These are phyloP conservation scores for Globisporangium echinulatum DNA, from an alignment of 352 stramenopile species.

Conservation along the genomic window DNA sequence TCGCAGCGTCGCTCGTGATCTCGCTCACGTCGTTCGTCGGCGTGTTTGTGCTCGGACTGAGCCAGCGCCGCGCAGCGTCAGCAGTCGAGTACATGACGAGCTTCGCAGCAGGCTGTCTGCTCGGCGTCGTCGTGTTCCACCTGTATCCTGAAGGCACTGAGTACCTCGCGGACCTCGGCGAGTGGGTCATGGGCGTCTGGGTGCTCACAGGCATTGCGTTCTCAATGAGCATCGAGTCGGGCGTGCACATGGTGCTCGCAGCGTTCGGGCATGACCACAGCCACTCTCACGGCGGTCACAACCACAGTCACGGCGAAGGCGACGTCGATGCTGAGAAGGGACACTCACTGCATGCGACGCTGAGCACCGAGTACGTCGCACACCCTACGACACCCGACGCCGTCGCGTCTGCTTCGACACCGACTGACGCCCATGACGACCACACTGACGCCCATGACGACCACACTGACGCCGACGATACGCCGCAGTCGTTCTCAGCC, in stretches of 20 bases:
- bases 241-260: slow-evolving; percentile 19
- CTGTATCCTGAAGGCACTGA: slow-evolving; percentile 25
- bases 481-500: slow-evolving; percentile 1
- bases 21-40: slow-evolving; percentile 21
- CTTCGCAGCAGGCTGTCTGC: slow-evolving; percentile 20
- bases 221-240: slow-evolving; percentile 25
- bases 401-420: background rate
- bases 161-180: slow-evolving; percentile 21
- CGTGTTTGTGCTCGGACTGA: slow-evolving; percentile 19
- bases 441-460: background rate
- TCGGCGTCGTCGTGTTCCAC: slow-evolving; percentile 34
- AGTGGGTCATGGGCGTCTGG: slow-evolving; percentile 25
- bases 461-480: background rate
- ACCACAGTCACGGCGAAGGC: slow-evolving; percentile 19
- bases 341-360: too few species aligned
- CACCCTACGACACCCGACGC: too few species aligned
- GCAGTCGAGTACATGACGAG: slow-evolving; percentile 16
- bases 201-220: slow-evolving; percentile 24
- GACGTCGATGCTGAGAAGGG: background rate
- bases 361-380: too few species aligned
- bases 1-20: slow-evolving; percentile 18
- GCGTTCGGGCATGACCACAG: slow-evolving; percentile 15
- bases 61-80: slow-evolving; percentile 9
- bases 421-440: background rate
- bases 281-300: slow-evolving; percentile 23